Conservation (phyloP, 2,329 filamentous ascomycete genomes). For the Diaporthe sp. region DNA sequence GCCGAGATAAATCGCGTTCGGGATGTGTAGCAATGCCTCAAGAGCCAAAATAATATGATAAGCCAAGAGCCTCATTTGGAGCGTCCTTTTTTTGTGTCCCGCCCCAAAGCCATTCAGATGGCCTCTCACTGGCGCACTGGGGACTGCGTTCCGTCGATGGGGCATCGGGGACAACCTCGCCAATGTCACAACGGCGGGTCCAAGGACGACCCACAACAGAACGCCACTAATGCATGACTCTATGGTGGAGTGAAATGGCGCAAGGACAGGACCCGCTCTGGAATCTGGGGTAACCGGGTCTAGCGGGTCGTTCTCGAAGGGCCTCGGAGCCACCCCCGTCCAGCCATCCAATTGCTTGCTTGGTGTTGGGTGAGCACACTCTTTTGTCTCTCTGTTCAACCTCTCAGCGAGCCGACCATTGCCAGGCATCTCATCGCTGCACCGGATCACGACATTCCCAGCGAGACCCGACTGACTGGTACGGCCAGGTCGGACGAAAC, state of each 20-base stretch:
- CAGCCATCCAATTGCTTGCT: background rate
- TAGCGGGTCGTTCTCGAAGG: slow-evolving; percentile 3
- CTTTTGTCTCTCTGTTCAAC: background rate
- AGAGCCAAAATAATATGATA: background rate
- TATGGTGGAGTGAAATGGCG: slow-evolving; percentile 38
- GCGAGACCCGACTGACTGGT: slow-evolving; percentile 19
- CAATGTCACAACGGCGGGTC: background rate
- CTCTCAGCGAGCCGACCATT: slow-evolving; percentile 9
- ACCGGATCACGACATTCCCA: slow-evolving; percentile 29
- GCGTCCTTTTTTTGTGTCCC: background rate
- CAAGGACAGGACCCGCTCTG: slow-evolving; percentile 25
- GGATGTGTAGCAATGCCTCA: background rate
- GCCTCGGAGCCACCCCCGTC: background rate
- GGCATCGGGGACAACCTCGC: background rate
- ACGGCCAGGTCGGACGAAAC: background rate
- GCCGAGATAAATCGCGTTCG: background rate
- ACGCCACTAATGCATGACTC: slow-evolving; percentile 39
- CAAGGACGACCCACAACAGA: background rate
- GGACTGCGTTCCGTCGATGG: background rate
- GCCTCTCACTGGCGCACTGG: background rate
- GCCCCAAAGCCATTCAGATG: background rate
- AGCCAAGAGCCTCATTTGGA: background rate
- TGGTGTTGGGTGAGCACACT: background rate
- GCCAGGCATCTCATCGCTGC: slow-evolving; percentile 25
- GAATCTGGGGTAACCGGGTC: slow-evolving; percentile 38